phyloP scores from a whole-genome alignment of 805 yeast species.

The Sugiyamaella qingdaonensis region DNA sequence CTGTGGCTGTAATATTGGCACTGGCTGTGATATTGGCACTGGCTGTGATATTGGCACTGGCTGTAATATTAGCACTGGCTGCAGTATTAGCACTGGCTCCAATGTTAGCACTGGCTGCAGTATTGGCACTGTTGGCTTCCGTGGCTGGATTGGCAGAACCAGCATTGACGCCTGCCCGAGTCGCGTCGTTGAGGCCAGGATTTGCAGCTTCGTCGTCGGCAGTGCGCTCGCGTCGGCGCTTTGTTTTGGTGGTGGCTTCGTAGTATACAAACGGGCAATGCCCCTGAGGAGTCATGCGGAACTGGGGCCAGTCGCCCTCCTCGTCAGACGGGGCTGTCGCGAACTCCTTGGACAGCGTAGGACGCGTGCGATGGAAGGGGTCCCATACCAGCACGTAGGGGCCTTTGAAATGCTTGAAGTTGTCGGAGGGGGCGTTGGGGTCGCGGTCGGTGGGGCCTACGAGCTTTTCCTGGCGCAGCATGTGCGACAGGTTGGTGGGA shows the following conservation, averaged over 20 bases:
- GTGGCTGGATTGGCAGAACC: neutral
- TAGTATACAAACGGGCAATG: constrained; percentile 67
- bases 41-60: neutral
- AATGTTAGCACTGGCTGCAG: neutral
- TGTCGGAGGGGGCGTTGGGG: constrained; percentile 79
- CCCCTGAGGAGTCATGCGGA: constrained; percentile 63
- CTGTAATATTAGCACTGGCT: constrained; percentile 24
- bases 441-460: constrained; percentile 88
- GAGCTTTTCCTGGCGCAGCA: constrained; percentile 78
- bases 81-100: constrained; percentile 10
- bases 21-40: neutral
- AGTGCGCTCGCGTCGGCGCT: neutral
- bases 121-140: neutral
- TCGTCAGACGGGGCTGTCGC: constrained; percentile 30
- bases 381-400: constrained; percentile 79
- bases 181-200: constrained; percentile 17
- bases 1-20: neutral
- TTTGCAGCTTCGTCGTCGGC: constrained; percentile 27
- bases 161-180: neutral
- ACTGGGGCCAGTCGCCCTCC: constrained; percentile 53
- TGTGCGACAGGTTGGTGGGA: constrained; percentile 43
- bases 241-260: neutral
- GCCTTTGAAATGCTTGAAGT: constrained; percentile 73
- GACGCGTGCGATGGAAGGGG: constrained; percentile 68
- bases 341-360: constrained; percentile 85